A percentile compares a stretch with the other conserved stretches of the same genome.
Evolutionary conservation across 495 filamentous ascomycete genomes (phyloP).

Genomic region (Penicillium lividum): DNA sequence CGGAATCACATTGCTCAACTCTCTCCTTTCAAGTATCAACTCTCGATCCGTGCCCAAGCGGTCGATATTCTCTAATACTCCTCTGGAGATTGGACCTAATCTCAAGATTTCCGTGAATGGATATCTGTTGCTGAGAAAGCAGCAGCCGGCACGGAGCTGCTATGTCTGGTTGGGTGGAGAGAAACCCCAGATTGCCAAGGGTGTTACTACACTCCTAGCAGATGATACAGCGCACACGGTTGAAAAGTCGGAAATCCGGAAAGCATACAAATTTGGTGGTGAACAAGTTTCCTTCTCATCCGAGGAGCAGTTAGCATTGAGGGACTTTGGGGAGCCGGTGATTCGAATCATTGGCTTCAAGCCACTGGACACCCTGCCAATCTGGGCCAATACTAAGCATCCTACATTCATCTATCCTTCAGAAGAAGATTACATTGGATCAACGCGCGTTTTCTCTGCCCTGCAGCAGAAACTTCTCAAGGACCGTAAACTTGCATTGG

Average conservation of each 20-base stretch:
- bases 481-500: constrained; percentile 75
- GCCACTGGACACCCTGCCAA: constrained; percentile 66
- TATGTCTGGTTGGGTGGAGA: constrained; percentile 87
- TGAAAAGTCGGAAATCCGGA: constrained; percentile 79
- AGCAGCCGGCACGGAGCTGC: constrained; percentile 74
- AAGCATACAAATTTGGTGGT: constrained; percentile 94
- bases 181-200: constrained; percentile 73
- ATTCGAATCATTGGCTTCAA: constrained; percentile 97
- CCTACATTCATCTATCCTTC: constrained; percentile 93
- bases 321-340: constrained; percentile 75
- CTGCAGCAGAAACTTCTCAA: constrained; percentile 83
- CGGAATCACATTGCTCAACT: constrained; percentile 78
- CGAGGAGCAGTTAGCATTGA: constrained; percentile 76
- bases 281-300: constrained; percentile 82
- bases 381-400: constrained; percentile 84
- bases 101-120: constrained; percentile 89
- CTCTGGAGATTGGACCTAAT: constrained; percentile 82
- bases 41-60: constrained; percentile 87
- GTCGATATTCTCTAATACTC: constrained; percentile 79
- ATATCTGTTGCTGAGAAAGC: constrained; percentile 83
- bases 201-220: constrained; percentile 68
- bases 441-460: constrained; percentile 88
- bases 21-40: constrained; percentile 85
- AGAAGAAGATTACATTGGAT: constrained; percentile 86
- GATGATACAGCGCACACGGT: constrained; percentile 73